Evolutionary conservation across 2,329 filamentous ascomycete genomes (phyloP).

Genomic region (Claviceps pazoutovae): DNA sequence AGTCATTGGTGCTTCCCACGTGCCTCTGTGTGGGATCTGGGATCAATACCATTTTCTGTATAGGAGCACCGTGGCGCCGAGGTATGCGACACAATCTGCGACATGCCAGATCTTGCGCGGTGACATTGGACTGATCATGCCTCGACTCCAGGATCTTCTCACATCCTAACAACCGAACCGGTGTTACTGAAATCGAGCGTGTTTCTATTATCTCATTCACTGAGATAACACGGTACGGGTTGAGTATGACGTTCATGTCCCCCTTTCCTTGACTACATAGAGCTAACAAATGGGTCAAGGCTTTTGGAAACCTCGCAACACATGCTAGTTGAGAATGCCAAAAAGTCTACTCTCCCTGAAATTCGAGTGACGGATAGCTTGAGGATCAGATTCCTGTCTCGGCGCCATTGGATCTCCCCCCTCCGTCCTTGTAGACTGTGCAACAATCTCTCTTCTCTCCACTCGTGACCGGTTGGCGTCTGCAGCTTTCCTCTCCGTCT

Average conservation of each 20-base stretch:
- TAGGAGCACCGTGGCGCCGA: conserved; percentile 8
- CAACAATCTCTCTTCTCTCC: background rate
- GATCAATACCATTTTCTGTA: background rate
- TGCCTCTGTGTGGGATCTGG: background rate
- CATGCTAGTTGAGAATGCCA: background rate
- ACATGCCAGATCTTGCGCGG: background rate
- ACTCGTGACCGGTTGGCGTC: background rate
- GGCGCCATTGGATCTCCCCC: background rate
- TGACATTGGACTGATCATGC: conserved; percentile 2
- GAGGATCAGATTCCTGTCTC: background rate
- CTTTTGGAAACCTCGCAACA: conserved; percentile 8
- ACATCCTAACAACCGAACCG: conserved; percentile 5
- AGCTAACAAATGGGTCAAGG: conserved; percentile 11
- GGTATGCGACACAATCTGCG: conserved; percentile 2
- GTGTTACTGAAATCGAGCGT: conserved; percentile 6
- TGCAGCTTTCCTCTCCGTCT: background rate
- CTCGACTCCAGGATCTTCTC: background rate
- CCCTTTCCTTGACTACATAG: conserved; percentile 9
- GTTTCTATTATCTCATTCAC: background rate
- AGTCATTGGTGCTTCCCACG: conserved; percentile 4
- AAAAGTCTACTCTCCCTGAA: background rate
- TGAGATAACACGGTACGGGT: conserved; percentile 4
- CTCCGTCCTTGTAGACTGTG: background rate
- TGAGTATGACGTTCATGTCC: conserved; percentile 12
- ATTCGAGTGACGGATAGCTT: background rate